Conservation (phyloP, 495 filamentous ascomycete species). For the Trichoderma reesei region DNA sequence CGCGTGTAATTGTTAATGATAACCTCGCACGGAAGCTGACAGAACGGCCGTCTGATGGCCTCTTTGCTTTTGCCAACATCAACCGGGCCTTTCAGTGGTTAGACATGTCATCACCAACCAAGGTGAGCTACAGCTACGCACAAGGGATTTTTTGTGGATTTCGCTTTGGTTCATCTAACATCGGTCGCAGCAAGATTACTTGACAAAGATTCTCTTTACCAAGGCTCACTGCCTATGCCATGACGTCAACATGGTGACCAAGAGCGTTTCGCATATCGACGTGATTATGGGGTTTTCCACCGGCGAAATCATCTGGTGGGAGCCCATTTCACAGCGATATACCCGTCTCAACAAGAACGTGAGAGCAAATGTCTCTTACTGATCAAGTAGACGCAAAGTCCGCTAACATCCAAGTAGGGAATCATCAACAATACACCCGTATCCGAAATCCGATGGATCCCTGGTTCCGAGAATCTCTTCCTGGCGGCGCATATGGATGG, state of each 20-base stretch:
- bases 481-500: slow-evolving; percentile 90
- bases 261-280: slow-evolving; percentile 69
- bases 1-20: slow-evolving; percentile 87
- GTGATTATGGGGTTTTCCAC: slow-evolving; percentile 92
- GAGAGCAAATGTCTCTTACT: slow-evolving; percentile 16
- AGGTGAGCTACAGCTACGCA: slow-evolving; percentile 29
- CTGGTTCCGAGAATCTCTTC: slow-evolving; percentile 88
- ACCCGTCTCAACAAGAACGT: slow-evolving; percentile 93
- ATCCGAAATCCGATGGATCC: slow-evolving; percentile 84
- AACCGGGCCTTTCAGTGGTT: slow-evolving; percentile 80
- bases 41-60: slow-evolving; percentile 66
- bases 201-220: slow-evolving; percentile 93
- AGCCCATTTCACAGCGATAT: slow-evolving; percentile 94
- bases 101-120: slow-evolving; percentile 46
- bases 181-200: slow-evolving; percentile 57
- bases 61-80: slow-evolving; percentile 89
- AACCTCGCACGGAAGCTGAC: slow-evolving; percentile 62
- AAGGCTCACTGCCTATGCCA: slow-evolving; percentile 93
- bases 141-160: not conserved
- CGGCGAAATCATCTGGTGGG: slow-evolving; percentile 97
- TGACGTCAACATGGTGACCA: slow-evolving; percentile 80
- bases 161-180: not conserved
- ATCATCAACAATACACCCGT: slow-evolving; percentile 78
- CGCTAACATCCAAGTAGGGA: slow-evolving; percentile 41
- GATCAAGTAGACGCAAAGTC: not conserved